Percentiles rank a stretch among this genome's conserved stretches.
phyloP scores from a whole-genome alignment of 139 green algal genomes.

The Closterium sp. region DNA sequence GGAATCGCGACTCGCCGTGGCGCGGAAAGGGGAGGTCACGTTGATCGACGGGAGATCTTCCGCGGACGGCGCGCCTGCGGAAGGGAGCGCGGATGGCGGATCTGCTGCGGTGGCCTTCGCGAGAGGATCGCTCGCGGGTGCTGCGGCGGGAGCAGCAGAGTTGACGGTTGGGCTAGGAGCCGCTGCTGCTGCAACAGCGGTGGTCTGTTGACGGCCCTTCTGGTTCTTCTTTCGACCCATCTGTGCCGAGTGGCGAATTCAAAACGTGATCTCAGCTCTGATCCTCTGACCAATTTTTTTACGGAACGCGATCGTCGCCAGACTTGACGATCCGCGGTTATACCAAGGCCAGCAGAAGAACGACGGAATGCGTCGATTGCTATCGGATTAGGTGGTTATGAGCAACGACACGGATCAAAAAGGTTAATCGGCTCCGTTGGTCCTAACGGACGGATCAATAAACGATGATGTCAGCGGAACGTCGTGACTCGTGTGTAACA shows the following conservation, averaged over 20 bases:
- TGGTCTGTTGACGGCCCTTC: background rate
- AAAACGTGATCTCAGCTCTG: background rate
- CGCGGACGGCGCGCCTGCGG: background rate
- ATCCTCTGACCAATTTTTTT: background rate
- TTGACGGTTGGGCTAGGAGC: background rate
- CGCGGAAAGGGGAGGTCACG: background rate
- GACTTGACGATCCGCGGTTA: background rate
- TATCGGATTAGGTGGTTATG: background rate
- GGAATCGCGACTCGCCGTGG: background rate
- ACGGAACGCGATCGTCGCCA: background rate
- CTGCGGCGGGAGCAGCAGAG: background rate
- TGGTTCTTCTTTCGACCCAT: background rate
- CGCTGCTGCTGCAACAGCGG: background rate
- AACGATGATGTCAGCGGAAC: background rate
- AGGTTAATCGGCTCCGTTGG: background rate
- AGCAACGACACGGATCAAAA: background rate
- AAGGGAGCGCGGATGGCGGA: background rate
- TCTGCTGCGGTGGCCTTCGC: background rate
- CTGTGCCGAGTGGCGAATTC: background rate
- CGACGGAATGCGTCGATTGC: background rate
- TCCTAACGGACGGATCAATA: background rate
- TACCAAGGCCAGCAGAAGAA: background rate
- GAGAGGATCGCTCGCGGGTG: background rate
- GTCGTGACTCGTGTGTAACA: background rate
- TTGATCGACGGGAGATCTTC: background rate